A percentile compares a stretch with the other conserved stretches of the same genome.
Evolutionary conservation across 306 rosid genomes (phyloP).

Genomic region (Erythrophleum fordii): DNA sequence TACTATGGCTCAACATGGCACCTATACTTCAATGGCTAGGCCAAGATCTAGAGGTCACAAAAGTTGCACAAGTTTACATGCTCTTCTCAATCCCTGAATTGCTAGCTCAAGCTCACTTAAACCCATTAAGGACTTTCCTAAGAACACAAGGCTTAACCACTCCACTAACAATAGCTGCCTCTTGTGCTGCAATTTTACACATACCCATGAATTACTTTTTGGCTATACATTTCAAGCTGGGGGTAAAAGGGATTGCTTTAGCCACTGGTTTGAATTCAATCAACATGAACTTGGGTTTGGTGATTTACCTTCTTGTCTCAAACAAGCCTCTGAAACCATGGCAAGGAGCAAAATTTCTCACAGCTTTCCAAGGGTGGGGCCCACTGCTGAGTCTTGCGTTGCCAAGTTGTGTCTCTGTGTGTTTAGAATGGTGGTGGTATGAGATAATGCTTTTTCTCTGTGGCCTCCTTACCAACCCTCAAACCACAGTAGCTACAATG

Average conservation of each 20-base stretch:
- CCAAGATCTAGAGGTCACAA: slow-evolving; percentile 72
- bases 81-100: slow-evolving; percentile 74
- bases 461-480: slow-evolving; percentile 66
- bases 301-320: slow-evolving; percentile 58
- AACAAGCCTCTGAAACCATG: slow-evolving; percentile 72
- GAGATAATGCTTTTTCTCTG: slow-evolving; percentile 83
- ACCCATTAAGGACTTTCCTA: slow-evolving; percentile 65
- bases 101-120: slow-evolving; percentile 73
- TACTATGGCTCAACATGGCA: slow-evolving; percentile 68
- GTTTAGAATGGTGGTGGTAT: slow-evolving; percentile 95
- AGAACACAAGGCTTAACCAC: slow-evolving; percentile 75
- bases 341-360: slow-evolving; percentile 52
- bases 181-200: slow-evolving; percentile 65
- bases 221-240: slow-evolving; percentile 54
- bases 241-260: slow-evolving; percentile 73
- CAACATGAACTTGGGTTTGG: slow-evolving; percentile 62
- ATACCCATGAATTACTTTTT: slow-evolving; percentile 65
- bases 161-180: slow-evolving; percentile 68
- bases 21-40: slow-evolving; percentile 65
- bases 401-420: slow-evolving; percentile 74
- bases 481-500: slow-evolving; percentile 79
- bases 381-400: slow-evolving; percentile 71
- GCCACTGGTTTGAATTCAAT: slow-evolving; percentile 72
- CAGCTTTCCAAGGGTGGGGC: slow-evolving; percentile 65
- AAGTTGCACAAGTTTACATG: slow-evolving; percentile 72